phyloP scores from a whole-genome alignment of 2,329 filamentous ascomycete genomes.

The Apiospora marii region DNA sequence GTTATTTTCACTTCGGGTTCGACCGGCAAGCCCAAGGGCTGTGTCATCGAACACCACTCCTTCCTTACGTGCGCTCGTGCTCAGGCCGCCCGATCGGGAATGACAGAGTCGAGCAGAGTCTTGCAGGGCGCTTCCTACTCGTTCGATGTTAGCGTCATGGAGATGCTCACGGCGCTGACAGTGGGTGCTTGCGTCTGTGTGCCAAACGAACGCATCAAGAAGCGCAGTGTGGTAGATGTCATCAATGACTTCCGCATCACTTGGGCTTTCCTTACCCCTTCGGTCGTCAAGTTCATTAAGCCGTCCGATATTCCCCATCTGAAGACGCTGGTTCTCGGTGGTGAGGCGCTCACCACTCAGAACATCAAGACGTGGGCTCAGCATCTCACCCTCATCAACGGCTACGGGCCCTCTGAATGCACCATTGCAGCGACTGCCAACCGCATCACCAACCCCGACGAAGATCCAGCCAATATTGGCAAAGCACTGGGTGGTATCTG shows the following conservation, averaged over 20 bases:
- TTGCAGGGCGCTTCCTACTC: conserved; percentile 46
- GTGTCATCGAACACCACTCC: conserved; percentile 13
- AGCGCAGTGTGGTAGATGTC: conserved; percentile 45
- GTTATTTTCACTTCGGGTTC: conserved; percentile 22
- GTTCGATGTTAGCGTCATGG: conserved; percentile 60
- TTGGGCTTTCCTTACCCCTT: conserved; percentile 27
- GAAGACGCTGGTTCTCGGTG: neutral
- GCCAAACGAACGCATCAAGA: conserved; percentile 49
- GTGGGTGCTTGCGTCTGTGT: conserved; percentile 67
- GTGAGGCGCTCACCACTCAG: neutral
- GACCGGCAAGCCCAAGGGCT: conserved; percentile 23
- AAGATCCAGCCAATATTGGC: conserved; percentile 15
- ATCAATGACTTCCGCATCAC: conserved; percentile 26
- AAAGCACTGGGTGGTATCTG: conserved; percentile 13
- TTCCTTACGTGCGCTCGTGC: conserved; percentile 1
- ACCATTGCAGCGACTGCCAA: neutral
- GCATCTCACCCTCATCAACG: conserved; percentile 6
- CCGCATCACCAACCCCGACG: neutral
- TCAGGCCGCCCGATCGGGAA: conserved; percentile 49
- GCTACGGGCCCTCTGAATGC: conserved; percentile 22
- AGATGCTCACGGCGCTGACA: conserved; percentile 60
- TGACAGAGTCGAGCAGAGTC: conserved; percentile 41
- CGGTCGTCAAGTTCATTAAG: conserved; percentile 25
- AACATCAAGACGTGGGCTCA: conserved; percentile 21
- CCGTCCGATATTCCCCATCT: conserved; percentile 15